Evolutionary conservation across 208 protist species (phyloP), one percentile per base, ranked within the genome.

Genomic region (Trypanosoma platydactyli): DNA sequence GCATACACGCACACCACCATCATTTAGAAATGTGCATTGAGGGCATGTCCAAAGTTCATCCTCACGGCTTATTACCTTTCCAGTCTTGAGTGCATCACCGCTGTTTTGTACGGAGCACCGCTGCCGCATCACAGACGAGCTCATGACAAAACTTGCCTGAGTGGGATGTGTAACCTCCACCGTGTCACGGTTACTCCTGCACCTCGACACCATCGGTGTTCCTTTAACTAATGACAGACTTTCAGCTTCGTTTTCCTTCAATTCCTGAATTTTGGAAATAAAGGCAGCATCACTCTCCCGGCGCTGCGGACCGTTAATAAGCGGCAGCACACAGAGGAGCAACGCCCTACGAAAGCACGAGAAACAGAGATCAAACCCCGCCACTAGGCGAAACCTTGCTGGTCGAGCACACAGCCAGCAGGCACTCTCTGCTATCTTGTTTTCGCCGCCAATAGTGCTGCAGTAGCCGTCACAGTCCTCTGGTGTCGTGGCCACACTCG

Each of bases 351-450:
- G 88, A 64, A 89, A 83, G 67, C 88, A 94, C 9, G 48, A 45
- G 44, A 91, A 91, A 63, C 88, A 94, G 24, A 94, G 77, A 16
- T 55, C 53, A 44, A 61, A 60, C 11, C 83, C 76, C 25, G 81
- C 59, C 24, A 64, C 73, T 42, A 89, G 88, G 5, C 73, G 77
- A 42, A 74, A 69, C 11, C 63, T 59, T 16, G 74, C 62, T 25
- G 66, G 56, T 15, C 42, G 40, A 22, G 65, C 73, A 56, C 87
- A 93, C 13, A 93, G 71, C 87, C 87, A 93, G 62, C 87, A 93
- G 1, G 11, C 3, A 13, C 18, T 22, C 5, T 12, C 15, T 30
- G 33, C 24, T 20, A 24, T 48, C 20, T 48, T 42, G 42, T 13
- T 20, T 40, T 38, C 25, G 66, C 15, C 35, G 35, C 30, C 9